phyloP scores from a whole-genome alignment of 2,329 filamentous ascomycete genomes.

The Dendrostoma leiphaemia region DNA sequence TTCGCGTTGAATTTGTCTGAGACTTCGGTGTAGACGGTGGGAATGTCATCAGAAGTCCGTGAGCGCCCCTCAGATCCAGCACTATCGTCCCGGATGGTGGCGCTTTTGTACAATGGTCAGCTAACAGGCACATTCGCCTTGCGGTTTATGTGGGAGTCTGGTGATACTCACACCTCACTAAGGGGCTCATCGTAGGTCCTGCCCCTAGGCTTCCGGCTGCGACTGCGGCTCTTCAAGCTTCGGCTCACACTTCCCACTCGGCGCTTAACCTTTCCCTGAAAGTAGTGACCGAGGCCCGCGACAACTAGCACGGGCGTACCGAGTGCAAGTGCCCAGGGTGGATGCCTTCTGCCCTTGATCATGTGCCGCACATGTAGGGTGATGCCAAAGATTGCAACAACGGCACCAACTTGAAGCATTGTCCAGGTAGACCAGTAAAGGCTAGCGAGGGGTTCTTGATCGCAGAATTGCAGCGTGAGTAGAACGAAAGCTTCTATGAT shows the following conservation, averaged over 20 bases:
- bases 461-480: constrained; percentile 56
- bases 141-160: not conserved
- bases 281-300: constrained; percentile 49
- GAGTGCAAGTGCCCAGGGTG: constrained; percentile 58
- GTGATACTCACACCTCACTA: constrained; percentile 13
- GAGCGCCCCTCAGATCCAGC: constrained; percentile 2
- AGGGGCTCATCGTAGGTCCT: constrained; percentile 7
- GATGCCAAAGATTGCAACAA: constrained; percentile 58
- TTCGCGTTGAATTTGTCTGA: constrained; percentile 17
- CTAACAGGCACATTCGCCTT: not conserved
- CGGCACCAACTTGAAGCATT: constrained; percentile 55
- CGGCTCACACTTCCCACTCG: constrained; percentile 31
- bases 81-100: constrained; percentile 12
- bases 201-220: constrained; percentile 8
- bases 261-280: constrained; percentile 37
- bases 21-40: not conserved
- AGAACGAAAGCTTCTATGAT: constrained; percentile 55
- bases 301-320: constrained; percentile 60
- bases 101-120: not conserved
- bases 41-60: not conserved
- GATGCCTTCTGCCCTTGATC: constrained; percentile 48
- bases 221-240: constrained; percentile 24
- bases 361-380: constrained; percentile 52
- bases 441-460: constrained; percentile 58
- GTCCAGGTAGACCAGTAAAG: constrained; percentile 63